Evolutionary conservation across 345 rosid genomes (phyloP), one percentile per base, ranked within the genome.

Genomic region (Camelina sativa): DNA sequence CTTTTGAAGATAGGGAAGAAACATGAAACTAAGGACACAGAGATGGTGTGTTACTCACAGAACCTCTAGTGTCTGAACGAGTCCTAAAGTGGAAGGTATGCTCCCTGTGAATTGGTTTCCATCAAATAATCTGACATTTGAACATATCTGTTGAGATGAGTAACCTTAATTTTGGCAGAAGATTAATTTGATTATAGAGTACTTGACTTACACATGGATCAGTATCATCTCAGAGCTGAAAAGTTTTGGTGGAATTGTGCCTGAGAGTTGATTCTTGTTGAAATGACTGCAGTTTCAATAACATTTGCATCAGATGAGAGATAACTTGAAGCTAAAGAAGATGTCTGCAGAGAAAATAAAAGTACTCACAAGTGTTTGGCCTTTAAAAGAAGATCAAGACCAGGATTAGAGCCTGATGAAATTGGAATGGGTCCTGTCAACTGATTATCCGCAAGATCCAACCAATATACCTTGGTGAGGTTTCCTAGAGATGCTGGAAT

Each of bases 241-340:
- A 15, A 95, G 84, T 59, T 76, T 22, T 8, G 81, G 64, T 3
- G 97, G 86, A 79, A 95, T 89, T 67, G 87, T 51, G 67, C 97
- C 97, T 3, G 97, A 87, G 82, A 92, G 96, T 79, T 90, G 86
- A 80, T 95, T 95, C 83, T 90, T 92, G 69, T 95, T 90, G 84
- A 95, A 90, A 82, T 90, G 97, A 85, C 97, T 95, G 87, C 85
- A 81, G 67, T 15, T 16, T 61, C 10, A 25, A 32, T 16, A 37
- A 32, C 10, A 35, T 77, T 64, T 61, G n/a, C 63, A 17, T 69
- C 35, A 70, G 62, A 64, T 55, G 40, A 70, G 1, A 64, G 38
- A 38, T 71, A 11, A 11, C 3, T 3, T 51, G 38, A 72, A 52
- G 28, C 19, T 28, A n/a, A 51, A 62, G 48, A 47, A 69, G 16